Base-by-base conservation (phyloP, 1,284 basidiomycete species). In the Apiotrichum mycotoxinovorans region DNA sequence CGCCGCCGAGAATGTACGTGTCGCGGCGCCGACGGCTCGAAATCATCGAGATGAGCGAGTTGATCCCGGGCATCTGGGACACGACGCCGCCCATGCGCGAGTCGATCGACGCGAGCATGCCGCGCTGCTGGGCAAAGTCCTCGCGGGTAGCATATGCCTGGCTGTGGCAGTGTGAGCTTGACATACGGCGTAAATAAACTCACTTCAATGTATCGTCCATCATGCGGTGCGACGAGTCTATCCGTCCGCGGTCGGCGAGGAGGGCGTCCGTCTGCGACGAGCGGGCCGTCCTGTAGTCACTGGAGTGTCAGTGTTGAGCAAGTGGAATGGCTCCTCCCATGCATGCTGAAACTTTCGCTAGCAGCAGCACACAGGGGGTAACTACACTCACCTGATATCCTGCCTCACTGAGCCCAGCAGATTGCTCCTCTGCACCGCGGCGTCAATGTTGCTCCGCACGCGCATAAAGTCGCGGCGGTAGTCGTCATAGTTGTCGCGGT, bases 111-210 rank as follows among this genome's bases (percentile, higher is more conserved):
- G 83, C 78, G 40, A 99, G 79, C 30, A 87, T 84, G 5, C 81
- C 76, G 20, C 90, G 83, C 76, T 99, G 96, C 50, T 85, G 83
- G n/a, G 83, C 80, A 75, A 99, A 96, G 73, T 98, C 94, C 35
- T 89, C 83, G n/a, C 95, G 86, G 0, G 95, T 98, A 66, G 93
- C 95, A 68, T 97, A 96, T 30, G 96, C 96, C 85, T 98, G 95
- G 52, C 93, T 96, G 68, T 4, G 26, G 45, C n/a, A 18, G 44
- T 4, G 52, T 49, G 15, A 52, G 51, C 30, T 38, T 41, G 20
- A 30, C 12, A n/a, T 9, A 20, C 42, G 1, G 2, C 14, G 12
- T 14, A 23, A 20, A 56, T 18, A 50, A 33, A 61, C 86, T 62
- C 70, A 96, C 93, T 89, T 84, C 20, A 98, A 80, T 35, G 94